Conservation (phyloP, 345 rosid species). For the Populus simonii region DNA sequence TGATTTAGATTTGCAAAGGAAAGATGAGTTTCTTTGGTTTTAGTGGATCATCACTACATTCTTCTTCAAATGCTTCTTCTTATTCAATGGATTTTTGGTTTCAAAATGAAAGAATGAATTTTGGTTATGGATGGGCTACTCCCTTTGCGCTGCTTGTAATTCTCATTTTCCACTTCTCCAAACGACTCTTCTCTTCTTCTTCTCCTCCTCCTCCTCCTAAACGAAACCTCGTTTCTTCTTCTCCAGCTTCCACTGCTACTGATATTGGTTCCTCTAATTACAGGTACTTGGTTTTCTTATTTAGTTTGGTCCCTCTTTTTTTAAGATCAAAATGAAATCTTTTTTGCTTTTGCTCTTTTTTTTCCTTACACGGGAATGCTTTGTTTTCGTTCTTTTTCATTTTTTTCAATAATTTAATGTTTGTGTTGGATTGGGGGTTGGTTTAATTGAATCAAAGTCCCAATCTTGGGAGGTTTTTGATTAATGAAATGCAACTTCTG, state of each 20-base stretch:
- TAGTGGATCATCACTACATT: background rate
- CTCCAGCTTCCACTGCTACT: background rate
- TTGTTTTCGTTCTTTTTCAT: too few relatives aligned
- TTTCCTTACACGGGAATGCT: background rate
- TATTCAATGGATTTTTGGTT: conserved; percentile 16
- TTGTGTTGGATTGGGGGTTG: background rate
- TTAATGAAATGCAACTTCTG: background rate
- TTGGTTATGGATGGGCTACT: conserved; percentile 28
- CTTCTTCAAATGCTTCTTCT: background rate
- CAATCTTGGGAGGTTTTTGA: background rate
- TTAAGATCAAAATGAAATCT: too few relatives aligned
- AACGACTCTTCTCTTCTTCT: background rate
- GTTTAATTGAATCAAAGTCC: background rate
- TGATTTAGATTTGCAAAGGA: background rate
- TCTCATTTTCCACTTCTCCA: conserved; percentile 18
- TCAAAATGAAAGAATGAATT: background rate
- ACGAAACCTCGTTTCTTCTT: background rate
- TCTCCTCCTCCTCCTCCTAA: background rate
- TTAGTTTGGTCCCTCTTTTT: background rate
- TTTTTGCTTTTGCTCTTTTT: too few relatives aligned
- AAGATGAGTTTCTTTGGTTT: background rate
- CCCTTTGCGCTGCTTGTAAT: conserved; percentile 21
- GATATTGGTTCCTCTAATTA: background rate
- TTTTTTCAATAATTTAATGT: background rate
- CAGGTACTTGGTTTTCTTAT: background rate